Base-by-base conservation (phyloP, 1,284 basidiomycete genomes). In the Ganoderma lingzhi region DNA sequence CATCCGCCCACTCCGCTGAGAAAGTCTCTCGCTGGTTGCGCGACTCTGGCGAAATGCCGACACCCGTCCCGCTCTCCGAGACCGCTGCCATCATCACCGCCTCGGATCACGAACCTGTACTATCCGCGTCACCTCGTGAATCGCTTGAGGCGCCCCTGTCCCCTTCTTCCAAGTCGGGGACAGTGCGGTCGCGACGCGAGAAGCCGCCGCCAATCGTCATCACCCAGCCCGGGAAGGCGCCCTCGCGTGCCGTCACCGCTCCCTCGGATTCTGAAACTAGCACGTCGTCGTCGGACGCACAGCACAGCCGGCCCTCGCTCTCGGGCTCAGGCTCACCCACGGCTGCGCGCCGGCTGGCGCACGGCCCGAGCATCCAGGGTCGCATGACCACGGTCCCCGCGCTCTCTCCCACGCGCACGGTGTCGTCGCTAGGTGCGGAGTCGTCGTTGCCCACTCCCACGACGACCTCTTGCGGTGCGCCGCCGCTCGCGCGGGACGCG, bases 361-460 rank as follows among this genome's bases (percentile, higher is more conserved):
- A 68, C 44, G 48, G 64, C 32, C 44, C 56, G 35, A 63, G 56
- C 62, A 48, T 51, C 41, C 37, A 58, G 41, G 68, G 66, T 45
- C 66, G 71, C 19, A 58, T 67, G 64, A 66, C 53, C 30, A 55
- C 68, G 64, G 60, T 76, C 42, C 76, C 78, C 44, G 77, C 78
- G 65, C 75, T 78, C 41, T 79, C 78, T 41, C 78, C 77, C 0
- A 79, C 77, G 44, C 73, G 77, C 39, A 78, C 76, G 39, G 70
- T 70, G 12, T 76, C 75, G 15, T 77, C 76, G 15, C 71, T 70
- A 12, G 71, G 72, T 10, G 73, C 71, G 51, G 69, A 75, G 32
- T 72, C 73, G 37, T 66, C 71, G 30, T 71, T 76, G 45, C 72
- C 72, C 32, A 78, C 78, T 55, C 77, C 78, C 39, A 76, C 75